Evolutionary conservation across 1,284 basidiomycete species (phyloP).

Genomic region (Moesziomyces globuligerus): DNA sequence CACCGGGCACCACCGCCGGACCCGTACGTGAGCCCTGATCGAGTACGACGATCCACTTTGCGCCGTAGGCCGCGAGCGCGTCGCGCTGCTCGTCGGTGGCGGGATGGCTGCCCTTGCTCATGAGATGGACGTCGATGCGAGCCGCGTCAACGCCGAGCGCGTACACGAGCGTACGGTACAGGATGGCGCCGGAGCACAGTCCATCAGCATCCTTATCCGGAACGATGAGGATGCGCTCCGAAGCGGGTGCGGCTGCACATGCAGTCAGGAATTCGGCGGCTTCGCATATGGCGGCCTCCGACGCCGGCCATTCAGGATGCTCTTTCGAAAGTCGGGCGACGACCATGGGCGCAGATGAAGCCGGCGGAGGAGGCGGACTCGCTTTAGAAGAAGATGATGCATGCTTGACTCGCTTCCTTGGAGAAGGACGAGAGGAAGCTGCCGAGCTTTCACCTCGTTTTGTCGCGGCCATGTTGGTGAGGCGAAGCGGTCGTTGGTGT

Average conservation of each 20-base stretch:
- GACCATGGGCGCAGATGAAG: slow-evolving; percentile 8
- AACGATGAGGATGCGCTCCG: slow-evolving; percentile 36
- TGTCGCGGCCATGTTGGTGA: background rate
- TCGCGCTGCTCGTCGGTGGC: slow-evolving; percentile 23
- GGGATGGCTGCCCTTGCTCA: slow-evolving; percentile 48
- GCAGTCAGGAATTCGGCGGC: slow-evolving; percentile 27
- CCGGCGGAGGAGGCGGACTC: background rate
- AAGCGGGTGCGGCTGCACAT: slow-evolving; percentile 13
- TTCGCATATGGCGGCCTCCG: slow-evolving; percentile 14
- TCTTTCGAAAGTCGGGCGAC: slow-evolving; percentile 22
- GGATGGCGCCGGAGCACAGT: slow-evolving; percentile 46
- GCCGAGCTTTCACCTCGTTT: background rate
- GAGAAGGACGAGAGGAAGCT: background rate
- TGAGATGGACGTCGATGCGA: slow-evolving; percentile 46
- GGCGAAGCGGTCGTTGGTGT: too few relatives aligned
- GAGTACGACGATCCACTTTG: slow-evolving; percentile 52
- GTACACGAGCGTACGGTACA: slow-evolving; percentile 47
- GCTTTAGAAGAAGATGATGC: background rate
- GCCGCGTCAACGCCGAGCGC: slow-evolving; percentile 26
- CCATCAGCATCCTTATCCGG: slow-evolving; percentile 60
- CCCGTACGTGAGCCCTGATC: slow-evolving; percentile 56
- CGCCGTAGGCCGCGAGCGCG: slow-evolving; percentile 26
- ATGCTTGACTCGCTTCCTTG: background rate
- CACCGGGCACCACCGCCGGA: slow-evolving; percentile 39
- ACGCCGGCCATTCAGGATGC: slow-evolving; percentile 44